phyloP scores from a whole-genome alignment of 306 rosid species.

The Quercus wislizeni region DNA sequence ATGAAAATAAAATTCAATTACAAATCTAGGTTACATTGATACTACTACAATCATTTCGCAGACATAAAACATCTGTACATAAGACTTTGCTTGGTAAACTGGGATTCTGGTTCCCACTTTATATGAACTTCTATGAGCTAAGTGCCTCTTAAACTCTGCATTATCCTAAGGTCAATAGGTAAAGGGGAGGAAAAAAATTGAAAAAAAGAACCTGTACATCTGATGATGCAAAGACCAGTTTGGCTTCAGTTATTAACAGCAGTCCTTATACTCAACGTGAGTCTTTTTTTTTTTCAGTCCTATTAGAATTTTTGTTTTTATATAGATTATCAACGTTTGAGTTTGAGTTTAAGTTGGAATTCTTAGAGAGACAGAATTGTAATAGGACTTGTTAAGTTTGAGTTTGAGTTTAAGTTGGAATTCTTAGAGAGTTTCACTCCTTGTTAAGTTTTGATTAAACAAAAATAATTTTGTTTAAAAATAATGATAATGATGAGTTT shows the following conservation, averaged over 20 bases:
- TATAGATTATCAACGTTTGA: too few species aligned
- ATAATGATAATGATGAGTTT: too few species aligned
- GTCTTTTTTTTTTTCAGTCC: too few species aligned
- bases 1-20: not conserved
- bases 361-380: too few species aligned
- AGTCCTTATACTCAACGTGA: constrained; percentile 7
- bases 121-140: constrained; percentile 19
- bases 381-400: too few species aligned
- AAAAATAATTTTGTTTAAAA: too few species aligned
- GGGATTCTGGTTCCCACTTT: constrained; percentile 23
- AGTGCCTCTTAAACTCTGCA: not conserved
- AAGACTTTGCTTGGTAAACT: not conserved
- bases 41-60: not conserved
- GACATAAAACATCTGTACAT: not conserved
- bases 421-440: too few species aligned
- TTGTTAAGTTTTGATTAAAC: too few species aligned
- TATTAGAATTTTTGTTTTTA: too few species aligned
- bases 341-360: too few species aligned
- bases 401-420: too few species aligned
- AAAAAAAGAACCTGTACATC: not conserved
- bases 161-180: constrained; percentile 2
- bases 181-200: not conserved
- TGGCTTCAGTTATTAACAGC: constrained; percentile 22
- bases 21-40: not conserved
- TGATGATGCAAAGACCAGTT: not conserved